Evolutionary conservation across 2,329 filamentous ascomycete genomes (phyloP).

Genomic region (Polychaeton citri): DNA sequence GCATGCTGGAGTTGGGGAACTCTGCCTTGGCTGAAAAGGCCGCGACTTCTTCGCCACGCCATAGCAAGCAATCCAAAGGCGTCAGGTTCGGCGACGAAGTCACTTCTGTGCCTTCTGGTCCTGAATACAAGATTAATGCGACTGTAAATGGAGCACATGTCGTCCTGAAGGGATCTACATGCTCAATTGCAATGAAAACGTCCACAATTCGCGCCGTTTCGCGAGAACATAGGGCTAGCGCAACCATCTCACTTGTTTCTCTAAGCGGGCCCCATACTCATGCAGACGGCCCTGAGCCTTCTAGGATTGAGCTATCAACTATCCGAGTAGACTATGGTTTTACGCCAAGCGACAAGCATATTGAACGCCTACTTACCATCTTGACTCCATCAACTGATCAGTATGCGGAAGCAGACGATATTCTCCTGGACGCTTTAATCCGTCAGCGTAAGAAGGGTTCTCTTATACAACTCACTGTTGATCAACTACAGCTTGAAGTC

Average conservation of each 20-base stretch:
- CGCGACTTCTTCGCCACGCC: constrained; percentile 22
- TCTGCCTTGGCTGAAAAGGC: constrained; percentile 68
- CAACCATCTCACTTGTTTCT: constrained; percentile 64
- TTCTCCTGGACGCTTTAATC: constrained; percentile 82
- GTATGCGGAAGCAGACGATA: constrained; percentile 81
- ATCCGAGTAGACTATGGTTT: constrained; percentile 61
- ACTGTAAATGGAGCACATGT: constrained; percentile 65
- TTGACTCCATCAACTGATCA: constrained; percentile 87
- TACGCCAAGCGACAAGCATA: constrained; percentile 62
- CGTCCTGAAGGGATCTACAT: constrained; percentile 63
- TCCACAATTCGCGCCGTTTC: constrained; percentile 72
- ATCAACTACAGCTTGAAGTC: constrained; percentile 49
- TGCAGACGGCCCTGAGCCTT: constrained; percentile 24
- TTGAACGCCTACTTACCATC: constrained; percentile 69
- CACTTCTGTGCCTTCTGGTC: constrained; percentile 11
- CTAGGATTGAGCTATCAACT: constrained; percentile 52
- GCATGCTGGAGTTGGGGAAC: constrained; percentile 74
- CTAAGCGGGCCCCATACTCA: constrained; percentile 50
- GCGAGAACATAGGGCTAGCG: constrained; percentile 55
- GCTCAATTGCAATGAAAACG: constrained; percentile 59
- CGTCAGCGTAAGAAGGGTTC: constrained; percentile 77
- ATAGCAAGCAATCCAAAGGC: constrained; percentile 29
- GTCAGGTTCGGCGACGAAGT: constrained; percentile 43
- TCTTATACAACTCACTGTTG: constrained; percentile 59
- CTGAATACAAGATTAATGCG: constrained; percentile 53